Conservation (phyloP, 176 grass and related monocot genomes). For the Oryza longistaminata region DNA sequence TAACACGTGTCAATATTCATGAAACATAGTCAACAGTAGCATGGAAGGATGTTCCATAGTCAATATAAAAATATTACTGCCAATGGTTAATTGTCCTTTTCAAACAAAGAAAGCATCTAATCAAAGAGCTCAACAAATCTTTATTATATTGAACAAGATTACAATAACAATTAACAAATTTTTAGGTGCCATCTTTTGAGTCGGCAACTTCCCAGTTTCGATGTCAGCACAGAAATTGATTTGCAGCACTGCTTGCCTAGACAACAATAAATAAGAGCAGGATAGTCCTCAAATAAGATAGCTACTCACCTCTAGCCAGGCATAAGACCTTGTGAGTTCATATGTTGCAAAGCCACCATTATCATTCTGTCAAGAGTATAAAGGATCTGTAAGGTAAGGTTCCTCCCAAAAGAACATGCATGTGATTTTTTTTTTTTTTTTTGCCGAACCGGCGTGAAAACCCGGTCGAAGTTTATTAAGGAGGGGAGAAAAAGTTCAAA, state of each 20-base stretch:
- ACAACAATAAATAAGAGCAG: neutral
- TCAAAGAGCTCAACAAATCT: neutral
- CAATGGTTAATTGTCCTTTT: neutral
- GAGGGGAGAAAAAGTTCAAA: too few relatives aligned
- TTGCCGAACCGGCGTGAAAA: too few relatives aligned
- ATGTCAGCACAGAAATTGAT: neutral
- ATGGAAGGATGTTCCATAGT: neutral
- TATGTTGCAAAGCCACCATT: constrained; percentile 91
- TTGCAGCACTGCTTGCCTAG: neutral
- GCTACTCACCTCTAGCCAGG: constrained; percentile 83
- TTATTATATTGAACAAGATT: neutral
- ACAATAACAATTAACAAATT: neutral
- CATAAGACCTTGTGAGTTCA: constrained; percentile 90
- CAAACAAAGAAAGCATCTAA: constrained; percentile 20
- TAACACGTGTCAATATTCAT: constrained; percentile 33
- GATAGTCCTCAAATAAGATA: constrained; percentile 1
- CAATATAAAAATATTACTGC: constrained; percentile 21
- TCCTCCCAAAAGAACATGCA: neutral
- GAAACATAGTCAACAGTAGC: neutral
- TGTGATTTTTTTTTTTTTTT: too few relatives aligned
- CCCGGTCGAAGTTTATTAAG: too few relatives aligned
- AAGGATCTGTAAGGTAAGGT: constrained; percentile 27
- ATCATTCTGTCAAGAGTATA: constrained; percentile 58
- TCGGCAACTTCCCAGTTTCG: neutral
- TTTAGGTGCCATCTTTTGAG: neutral